A percentile compares a stretch with the other conserved stretches of the same genome.
phyloP scores from a whole-genome alignment of 139 green algal genomes.

The Microglena sp. region DNA sequence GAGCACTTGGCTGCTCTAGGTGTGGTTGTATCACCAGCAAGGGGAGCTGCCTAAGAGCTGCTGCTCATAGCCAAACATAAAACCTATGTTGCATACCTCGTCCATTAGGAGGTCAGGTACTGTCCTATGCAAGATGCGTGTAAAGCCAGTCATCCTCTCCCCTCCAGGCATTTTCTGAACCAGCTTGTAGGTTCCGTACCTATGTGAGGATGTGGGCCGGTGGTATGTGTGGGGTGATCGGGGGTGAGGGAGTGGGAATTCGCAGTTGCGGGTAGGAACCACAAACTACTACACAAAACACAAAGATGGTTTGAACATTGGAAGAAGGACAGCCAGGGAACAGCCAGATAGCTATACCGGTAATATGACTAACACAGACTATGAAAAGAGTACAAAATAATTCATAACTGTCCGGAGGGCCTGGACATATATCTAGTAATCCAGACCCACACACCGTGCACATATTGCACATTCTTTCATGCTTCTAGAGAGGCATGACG shows the following conservation, averaged over 20 bases:
- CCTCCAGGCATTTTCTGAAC: slow-evolving; percentile 53
- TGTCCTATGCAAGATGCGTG: slow-evolving; percentile 73
- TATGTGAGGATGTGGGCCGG: slow-evolving; percentile 1
- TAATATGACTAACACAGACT: no score
- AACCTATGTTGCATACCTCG: slow-evolving; percentile 32
- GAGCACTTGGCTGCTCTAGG: background rate
- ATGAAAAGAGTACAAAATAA: no score
- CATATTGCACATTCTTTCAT: no score
- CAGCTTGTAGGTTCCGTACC: slow-evolving; percentile 67
- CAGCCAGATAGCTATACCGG: no score
- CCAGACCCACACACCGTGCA: no score
- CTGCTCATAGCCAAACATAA: background rate
- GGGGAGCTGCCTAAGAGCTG: background rate
- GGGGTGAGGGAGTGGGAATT: background rate
- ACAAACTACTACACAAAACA: no score
- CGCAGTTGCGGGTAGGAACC: no score
- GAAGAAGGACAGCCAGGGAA: no score
- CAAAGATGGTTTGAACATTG: background rate
- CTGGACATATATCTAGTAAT: no score
- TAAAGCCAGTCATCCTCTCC: slow-evolving; percentile 69
- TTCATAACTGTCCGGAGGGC: no score
- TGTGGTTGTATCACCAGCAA: background rate
- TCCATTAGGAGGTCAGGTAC: slow-evolving; percentile 56
- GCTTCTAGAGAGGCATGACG: no score
- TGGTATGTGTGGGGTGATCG: background rate